Percentiles rank a stretch among this genome's conserved stretches.
phyloP scores from a whole-genome alignment of 1,284 basidiomycete species.

The Heterobasidion annosum region DNA sequence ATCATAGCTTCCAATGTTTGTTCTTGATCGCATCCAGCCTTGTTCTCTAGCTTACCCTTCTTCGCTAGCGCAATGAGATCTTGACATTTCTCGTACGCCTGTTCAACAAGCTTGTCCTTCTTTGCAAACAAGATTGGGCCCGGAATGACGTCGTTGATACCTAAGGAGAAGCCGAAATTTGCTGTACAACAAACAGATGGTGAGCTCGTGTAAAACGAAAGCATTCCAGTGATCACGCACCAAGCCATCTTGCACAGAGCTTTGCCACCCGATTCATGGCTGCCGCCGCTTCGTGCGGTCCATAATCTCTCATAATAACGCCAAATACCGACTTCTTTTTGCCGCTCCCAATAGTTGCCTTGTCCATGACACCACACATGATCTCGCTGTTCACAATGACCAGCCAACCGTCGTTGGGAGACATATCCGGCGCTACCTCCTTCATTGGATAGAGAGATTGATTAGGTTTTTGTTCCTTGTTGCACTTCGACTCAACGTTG shows the following conservation, averaged over 20 bases:
- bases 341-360: conserved; percentile 95
- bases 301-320: conserved; percentile 96
- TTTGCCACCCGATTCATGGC: conserved; percentile 98
- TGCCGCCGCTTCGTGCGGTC: conserved; percentile 86
- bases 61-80: conserved; percentile 87
- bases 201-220: background rate
- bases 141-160: conserved; percentile 98
- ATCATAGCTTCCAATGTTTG: conserved; percentile 96
- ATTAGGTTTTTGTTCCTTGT: conserved; percentile 84
- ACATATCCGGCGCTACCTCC: conserved; percentile 74
- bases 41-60: conserved; percentile 89
- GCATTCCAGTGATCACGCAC: conserved; percentile 30
- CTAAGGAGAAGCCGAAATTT: conserved; percentile 96
- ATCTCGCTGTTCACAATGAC: conserved; percentile 98
- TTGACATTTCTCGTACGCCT: conserved; percentile 85
- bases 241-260: conserved; percentile 90
- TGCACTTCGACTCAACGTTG: conserved; percentile 95
- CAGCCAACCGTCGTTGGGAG: conserved; percentile 97
- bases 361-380: conserved; percentile 99
- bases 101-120: conserved; percentile 85
- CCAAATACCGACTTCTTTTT: conserved; percentile 99
- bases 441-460: conserved; percentile 49
- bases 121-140: conserved; percentile 73
- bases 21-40: conserved; percentile 95
- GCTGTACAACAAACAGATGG: conserved; percentile 35